Conservation (phyloP, 2,329 filamentous ascomycete genomes). For the Aspergillus ochraceoroseus region DNA sequence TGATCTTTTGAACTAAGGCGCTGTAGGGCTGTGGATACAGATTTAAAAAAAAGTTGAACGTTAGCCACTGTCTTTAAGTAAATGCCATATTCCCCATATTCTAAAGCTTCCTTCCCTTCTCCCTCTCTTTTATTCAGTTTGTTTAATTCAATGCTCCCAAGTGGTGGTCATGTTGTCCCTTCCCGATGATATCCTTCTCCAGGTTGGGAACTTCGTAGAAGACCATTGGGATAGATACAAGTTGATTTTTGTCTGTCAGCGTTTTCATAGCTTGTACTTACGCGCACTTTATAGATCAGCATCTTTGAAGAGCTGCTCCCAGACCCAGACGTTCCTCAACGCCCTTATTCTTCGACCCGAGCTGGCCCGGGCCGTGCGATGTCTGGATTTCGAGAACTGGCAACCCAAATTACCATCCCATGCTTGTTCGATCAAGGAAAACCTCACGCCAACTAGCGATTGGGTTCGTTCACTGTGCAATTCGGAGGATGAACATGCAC, state of each 20-base stretch:
- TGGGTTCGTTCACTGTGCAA: constrained; percentile 15
- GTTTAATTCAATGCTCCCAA: background rate
- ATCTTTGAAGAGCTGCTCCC: constrained; percentile 17
- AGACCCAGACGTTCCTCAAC: constrained; percentile 22
- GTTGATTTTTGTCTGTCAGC: constrained; percentile 25
- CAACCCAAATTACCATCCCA: background rate
- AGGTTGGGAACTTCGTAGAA: constrained; percentile 28
- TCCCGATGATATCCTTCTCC: constrained; percentile 30
- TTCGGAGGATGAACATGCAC: constrained; percentile 19
- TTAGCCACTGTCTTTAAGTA: constrained; percentile 3
- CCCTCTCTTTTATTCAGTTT: too few species aligned
- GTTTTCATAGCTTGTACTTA: constrained; percentile 29
- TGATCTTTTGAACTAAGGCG: constrained; percentile 7
- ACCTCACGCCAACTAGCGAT: constrained; percentile 11
- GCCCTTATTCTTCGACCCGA: constrained; percentile 21
- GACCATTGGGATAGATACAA: constrained; percentile 26
- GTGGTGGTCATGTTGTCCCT: constrained; percentile 11
- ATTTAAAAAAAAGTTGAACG: constrained; percentile 6
- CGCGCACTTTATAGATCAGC: constrained; percentile 23
- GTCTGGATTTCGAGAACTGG: constrained; percentile 25
- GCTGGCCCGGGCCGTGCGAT: constrained; percentile 24
- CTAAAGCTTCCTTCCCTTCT: too few species aligned
- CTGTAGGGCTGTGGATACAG: constrained; percentile 5
- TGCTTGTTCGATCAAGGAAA: background rate
- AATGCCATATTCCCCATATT: too few species aligned